Evolutionary conservation across 441 rosid species (phyloP).

Genomic region (Bocquillonia castaneifolia): DNA sequence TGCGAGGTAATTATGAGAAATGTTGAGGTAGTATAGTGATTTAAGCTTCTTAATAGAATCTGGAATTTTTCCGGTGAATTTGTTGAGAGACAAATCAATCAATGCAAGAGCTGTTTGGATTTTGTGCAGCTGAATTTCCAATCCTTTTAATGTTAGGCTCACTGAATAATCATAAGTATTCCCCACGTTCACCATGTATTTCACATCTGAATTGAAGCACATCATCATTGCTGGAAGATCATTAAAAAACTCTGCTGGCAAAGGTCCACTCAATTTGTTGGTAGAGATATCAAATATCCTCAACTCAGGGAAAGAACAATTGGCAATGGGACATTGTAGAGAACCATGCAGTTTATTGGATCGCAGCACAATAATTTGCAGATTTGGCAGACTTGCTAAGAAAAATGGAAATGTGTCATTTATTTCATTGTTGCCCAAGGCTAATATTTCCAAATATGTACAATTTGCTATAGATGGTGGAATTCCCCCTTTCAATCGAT

Average conservation of each 20-base stretch:
- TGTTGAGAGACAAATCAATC: background rate
- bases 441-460: conserved; percentile 7
- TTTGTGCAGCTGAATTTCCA: background rate
- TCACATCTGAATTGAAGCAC: background rate
- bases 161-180: background rate
- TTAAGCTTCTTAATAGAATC: background rate
- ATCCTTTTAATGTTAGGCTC: background rate
- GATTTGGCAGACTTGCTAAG: background rate
- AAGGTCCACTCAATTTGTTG: background rate
- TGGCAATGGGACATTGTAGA: background rate
- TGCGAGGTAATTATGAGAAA: background rate
- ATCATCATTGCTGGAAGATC: background rate
- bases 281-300: conserved; percentile 7
- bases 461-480: conserved; percentile 21
- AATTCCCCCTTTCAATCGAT: conserved; percentile 23
- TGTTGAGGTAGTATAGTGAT: background rate
- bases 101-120: background rate
- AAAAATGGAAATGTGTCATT: conserved; percentile 18
- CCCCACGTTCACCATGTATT: background rate
- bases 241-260: background rate
- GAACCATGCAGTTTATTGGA: conserved; percentile 11
- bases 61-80: background rate
- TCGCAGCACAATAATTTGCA: conserved; percentile 8
- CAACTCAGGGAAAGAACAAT: background rate
- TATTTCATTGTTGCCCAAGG: conserved; percentile 19